Evolutionary conservation across 2,329 filamentous ascomycete genomes (phyloP).

Genomic region (Coniochaeta ligniaria): DNA sequence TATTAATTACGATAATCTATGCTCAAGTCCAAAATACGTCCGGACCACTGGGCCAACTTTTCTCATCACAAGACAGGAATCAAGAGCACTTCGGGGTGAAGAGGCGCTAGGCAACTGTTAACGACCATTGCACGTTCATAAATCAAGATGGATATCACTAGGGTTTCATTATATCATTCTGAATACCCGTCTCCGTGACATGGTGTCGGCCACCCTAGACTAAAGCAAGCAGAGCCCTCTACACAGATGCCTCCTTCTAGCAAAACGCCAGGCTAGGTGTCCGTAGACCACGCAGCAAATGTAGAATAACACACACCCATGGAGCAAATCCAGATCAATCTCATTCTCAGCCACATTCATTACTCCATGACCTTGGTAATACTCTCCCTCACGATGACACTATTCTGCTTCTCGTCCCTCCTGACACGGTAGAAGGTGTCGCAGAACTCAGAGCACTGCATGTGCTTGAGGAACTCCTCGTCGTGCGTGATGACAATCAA

Average conservation of each 20-base stretch:
- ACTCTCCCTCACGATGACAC: conserved; percentile 67
- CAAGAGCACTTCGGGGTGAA: not conserved
- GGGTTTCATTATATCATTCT: not conserved
- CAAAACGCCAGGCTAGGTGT: not conserved
- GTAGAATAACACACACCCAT: not conserved
- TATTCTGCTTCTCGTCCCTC: conserved; percentile 79
- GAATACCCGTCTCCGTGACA: not conserved
- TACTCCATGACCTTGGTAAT: conserved; percentile 41
- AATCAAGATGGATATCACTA: not conserved
- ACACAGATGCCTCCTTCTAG: not conserved
- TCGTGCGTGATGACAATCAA: conserved; percentile 98
- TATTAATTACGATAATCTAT: too few relatives aligned
- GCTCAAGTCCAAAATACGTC: too few relatives aligned
- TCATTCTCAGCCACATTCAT: not conserved
- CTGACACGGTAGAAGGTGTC: conserved; percentile 87
- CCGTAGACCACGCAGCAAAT: not conserved
- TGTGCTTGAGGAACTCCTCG: conserved; percentile 87
- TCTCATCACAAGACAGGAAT: too few relatives aligned
- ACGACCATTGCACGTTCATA: not conserved
- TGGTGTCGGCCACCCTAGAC: not conserved
- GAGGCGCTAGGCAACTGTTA: not conserved
- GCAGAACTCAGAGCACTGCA: conserved; percentile 90
- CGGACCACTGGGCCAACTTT: too few relatives aligned
- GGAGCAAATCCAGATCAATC: not conserved
- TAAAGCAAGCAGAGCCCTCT: not conserved